These are phyloP conservation scores for Neofusicoccum laricinum DNA, from an alignment of 2,329 filamentous ascomycete genomes.

Conservation along the genomic window DNA sequence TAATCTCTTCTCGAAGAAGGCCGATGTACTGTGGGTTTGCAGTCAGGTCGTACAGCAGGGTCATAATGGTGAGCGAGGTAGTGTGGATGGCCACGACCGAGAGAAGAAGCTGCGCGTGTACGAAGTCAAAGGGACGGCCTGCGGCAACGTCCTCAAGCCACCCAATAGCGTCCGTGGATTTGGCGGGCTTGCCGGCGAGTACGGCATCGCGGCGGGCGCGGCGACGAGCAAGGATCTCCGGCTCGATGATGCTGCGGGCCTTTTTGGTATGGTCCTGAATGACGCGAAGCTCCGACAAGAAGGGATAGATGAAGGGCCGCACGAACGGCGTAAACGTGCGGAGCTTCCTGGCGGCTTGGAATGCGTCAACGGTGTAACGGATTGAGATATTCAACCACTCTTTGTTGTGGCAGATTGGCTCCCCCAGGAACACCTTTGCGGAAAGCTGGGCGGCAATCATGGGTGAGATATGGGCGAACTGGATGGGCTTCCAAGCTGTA, in stretches of 20 bases:
- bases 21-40: conserved; percentile 24
- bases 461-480: conserved; percentile 34
- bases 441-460: conserved; percentile 35
- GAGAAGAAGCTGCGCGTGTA: conserved; percentile 17
- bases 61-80: conserved; percentile 25
- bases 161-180: conserved; percentile 25
- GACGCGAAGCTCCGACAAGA: conserved; percentile 27
- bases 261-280: conserved; percentile 30
- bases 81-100: conserved; percentile 22
- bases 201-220: conserved; percentile 3
- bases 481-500: conserved; percentile 19
- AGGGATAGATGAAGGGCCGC: conserved; percentile 33
- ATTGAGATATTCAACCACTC: conserved; percentile 37
- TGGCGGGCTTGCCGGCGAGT: conserved; percentile 19
- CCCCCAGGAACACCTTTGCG: conserved; percentile 37
- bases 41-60: conserved; percentile 24
- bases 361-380: conserved; percentile 34
- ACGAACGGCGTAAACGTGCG: conserved; percentile 34
- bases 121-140: conserved; percentile 19
- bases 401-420: conserved; percentile 35
- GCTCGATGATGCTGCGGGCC: conserved; percentile 33
- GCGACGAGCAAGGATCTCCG: conserved; percentile 31
- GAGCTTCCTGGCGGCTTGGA: conserved; percentile 31
- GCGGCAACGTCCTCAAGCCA: conserved; percentile 23
- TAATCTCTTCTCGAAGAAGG: conserved; percentile 26